phyloP scores from a whole-genome alignment of 2,329 filamentous ascomycete species.

The Lasiodiplodia sp. region DNA sequence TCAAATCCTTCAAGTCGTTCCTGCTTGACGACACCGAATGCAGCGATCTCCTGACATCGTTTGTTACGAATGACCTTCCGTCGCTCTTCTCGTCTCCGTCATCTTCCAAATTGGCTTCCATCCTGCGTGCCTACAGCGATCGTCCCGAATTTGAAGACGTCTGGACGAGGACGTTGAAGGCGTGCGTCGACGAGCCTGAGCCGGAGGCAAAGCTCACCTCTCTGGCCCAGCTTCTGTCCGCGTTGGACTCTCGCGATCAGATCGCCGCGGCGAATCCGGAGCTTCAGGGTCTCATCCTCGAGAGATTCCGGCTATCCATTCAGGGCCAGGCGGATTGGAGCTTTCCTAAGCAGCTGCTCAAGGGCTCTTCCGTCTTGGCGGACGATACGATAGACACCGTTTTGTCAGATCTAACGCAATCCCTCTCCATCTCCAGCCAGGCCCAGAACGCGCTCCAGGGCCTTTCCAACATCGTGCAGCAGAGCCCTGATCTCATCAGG shows the following conservation, averaged over 20 bases:
- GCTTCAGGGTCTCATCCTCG: conserved; percentile 46
- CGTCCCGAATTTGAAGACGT: conserved; percentile 40
- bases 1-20: conserved; percentile 53
- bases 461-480: conserved; percentile 52
- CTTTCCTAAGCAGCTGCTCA: conserved; percentile 45
- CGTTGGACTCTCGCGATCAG: conserved; percentile 46
- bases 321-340: conserved; percentile 45
- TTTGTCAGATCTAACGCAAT: conserved; percentile 47
- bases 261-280: conserved; percentile 44
- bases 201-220: conserved; percentile 40
- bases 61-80: conserved; percentile 64
- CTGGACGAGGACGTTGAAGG: conserved; percentile 44
- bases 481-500: conserved; percentile 50
- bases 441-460: conserved; percentile 51
- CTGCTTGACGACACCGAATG: conserved; percentile 53
- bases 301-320: conserved; percentile 41
- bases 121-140: conserved; percentile 61
- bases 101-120: conserved; percentile 68
- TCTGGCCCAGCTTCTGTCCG: conserved; percentile 44
- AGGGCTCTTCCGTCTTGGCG: conserved; percentile 44
- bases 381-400: conserved; percentile 47
- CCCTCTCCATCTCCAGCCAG: conserved; percentile 46
- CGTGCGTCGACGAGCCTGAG: conserved; percentile 38
- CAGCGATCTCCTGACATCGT: conserved; percentile 47
- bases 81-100: conserved; percentile 73